A percentile compares a stretch with the other conserved stretches of the same genome.
Evolutionary conservation across 768 basidiomycete species (phyloP).

Genomic region (Pleurotus sapidus): DNA sequence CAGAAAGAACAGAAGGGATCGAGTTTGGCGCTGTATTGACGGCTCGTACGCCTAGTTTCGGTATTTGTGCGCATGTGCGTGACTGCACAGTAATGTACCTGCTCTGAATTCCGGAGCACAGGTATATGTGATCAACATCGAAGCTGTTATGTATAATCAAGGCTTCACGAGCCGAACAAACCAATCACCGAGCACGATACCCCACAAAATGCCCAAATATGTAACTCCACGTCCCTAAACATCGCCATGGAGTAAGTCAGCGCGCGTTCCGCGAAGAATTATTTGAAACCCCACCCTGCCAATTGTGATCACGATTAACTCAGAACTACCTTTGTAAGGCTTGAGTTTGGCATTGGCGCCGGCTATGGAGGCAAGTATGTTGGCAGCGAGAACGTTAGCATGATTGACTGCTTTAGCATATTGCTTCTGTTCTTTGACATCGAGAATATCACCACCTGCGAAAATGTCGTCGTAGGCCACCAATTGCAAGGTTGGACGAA

Average conservation of each 20-base stretch:
- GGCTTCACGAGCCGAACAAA: conserved; percentile 29
- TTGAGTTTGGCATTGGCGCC: conserved; percentile 24
- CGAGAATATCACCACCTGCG: conserved; percentile 64
- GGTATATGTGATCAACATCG: too few species aligned
- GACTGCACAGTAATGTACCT: too few species aligned
- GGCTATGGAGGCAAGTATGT: conserved; percentile 42
- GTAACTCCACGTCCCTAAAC: conserved; percentile 32
- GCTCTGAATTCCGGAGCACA: neutral
- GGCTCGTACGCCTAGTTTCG: too few species aligned
- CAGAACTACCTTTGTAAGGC: conserved; percentile 48
- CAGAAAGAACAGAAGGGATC: too few species aligned
- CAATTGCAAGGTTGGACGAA: conserved; percentile 58
- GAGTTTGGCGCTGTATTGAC: too few species aligned
- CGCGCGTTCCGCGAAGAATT: too few species aligned
- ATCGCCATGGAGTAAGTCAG: neutral
- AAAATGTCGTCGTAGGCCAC: conserved; percentile 50
- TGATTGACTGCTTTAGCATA: conserved; percentile 43
- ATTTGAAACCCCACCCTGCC: conserved; percentile 45
- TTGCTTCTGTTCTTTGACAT: conserved; percentile 63
- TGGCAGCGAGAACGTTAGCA: conserved; percentile 41
- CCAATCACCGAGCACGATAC: conserved; percentile 43
- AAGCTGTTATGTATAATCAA: too few species aligned
- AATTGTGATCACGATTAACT: conserved; percentile 51
- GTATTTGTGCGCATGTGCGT: too few species aligned
- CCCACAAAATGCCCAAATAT: conserved; percentile 40